Evolutionary conservation across 2,329 filamentous ascomycete species (phyloP), one percentile per base, ranked within the genome.

Genomic region (Xylaria polymorpha): DNA sequence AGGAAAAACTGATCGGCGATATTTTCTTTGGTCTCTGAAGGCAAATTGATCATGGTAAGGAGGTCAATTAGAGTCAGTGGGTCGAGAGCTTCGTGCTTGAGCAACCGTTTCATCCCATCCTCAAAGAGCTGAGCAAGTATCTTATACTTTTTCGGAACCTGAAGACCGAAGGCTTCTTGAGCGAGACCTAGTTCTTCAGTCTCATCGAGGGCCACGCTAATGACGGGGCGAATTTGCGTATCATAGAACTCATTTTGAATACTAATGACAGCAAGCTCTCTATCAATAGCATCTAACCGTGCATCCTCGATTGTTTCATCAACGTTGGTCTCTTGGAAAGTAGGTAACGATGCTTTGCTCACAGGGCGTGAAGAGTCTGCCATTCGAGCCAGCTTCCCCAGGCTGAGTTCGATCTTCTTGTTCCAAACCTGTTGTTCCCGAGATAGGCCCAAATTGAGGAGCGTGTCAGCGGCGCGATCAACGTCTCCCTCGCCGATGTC

Each of bases 401-500:
- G 85, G 68, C 94, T 97, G 32, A 98, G 84, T 80, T 98, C 92
- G 41, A 97, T 92, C 80, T 97, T 96, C 83, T 97, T 97, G 81
- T 90, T 94, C 95, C 95, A 98, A 4, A 96, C 82, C 74, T 94
- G 91, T 61, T 89, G 87, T 79, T 98, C 94, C 63, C 89, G 88
- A 59, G 86, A 85, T 22, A 91, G 83, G 0, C 93, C 94, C 22
- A 94, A 85, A 8, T 88, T 83, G 51, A 92, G 83, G 56, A 99
- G 85, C 0, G 90, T 91, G 50, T 88, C 83, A 5, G 91, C 90
- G 12, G 95, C 94, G 65, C 88, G 87, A 14, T 88, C 84, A 71
- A 94, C 94, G 74, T 97, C 90, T 67, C 90, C 86, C 77, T 96
- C 92, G 29, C 88, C 86, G 69, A 98, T 87, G 77, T 98, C 94